Evolutionary conservation across 2,329 filamentous ascomycete species (phyloP).

Genomic region (Sodiomyces alkalinus): DNA sequence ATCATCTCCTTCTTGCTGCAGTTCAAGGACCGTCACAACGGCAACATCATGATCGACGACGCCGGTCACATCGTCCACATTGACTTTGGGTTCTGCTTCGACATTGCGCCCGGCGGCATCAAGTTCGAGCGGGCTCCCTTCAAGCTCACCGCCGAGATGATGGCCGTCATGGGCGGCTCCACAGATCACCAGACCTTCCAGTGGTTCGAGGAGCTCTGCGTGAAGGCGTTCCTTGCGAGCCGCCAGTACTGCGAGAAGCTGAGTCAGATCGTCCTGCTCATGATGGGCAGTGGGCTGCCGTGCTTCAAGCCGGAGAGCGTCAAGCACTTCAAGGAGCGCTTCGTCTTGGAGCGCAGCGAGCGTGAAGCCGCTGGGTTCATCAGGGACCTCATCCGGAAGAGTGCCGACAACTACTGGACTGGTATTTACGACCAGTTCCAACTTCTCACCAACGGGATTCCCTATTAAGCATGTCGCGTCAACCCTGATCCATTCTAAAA

Average conservation of each 20-base stretch:
- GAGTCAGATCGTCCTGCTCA: slow-evolving; percentile 75
- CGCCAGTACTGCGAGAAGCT: slow-evolving; percentile 81
- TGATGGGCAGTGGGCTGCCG: slow-evolving; percentile 90
- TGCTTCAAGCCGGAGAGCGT: slow-evolving; percentile 98
- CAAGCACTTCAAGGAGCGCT: slow-evolving; percentile 79
- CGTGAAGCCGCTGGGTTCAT: slow-evolving; percentile 92
- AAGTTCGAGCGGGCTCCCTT: slow-evolving; percentile 97
- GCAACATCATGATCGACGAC: slow-evolving; percentile 99
- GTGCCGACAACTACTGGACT: slow-evolving; percentile 79
- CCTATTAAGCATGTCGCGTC: slow-evolving; percentile 58
- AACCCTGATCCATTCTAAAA: too few species aligned
- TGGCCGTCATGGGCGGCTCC: slow-evolving; percentile 93
- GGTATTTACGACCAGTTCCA: slow-evolving; percentile 98
- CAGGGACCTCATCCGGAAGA: slow-evolving; percentile 76
- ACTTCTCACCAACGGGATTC: slow-evolving; percentile 90
- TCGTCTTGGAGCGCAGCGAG: slow-evolving; percentile 84
- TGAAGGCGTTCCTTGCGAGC: slow-evolving; percentile 86
- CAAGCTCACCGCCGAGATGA: slow-evolving; percentile 95
- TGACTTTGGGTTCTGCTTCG: slow-evolving; percentile 98
- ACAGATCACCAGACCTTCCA: slow-evolving; percentile 77
- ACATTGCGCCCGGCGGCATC: slow-evolving; percentile 92
- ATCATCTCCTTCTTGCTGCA: slow-evolving; percentile 93
- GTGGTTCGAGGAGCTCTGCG: slow-evolving; percentile 90
- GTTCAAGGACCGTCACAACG: slow-evolving; percentile 98
- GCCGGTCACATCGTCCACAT: slow-evolving; percentile 96